Evolutionary conservation across 2,329 filamentous ascomycete genomes (phyloP), one percentile per base, ranked within the genome.

Genomic region (Clonostachys sp.): DNA sequence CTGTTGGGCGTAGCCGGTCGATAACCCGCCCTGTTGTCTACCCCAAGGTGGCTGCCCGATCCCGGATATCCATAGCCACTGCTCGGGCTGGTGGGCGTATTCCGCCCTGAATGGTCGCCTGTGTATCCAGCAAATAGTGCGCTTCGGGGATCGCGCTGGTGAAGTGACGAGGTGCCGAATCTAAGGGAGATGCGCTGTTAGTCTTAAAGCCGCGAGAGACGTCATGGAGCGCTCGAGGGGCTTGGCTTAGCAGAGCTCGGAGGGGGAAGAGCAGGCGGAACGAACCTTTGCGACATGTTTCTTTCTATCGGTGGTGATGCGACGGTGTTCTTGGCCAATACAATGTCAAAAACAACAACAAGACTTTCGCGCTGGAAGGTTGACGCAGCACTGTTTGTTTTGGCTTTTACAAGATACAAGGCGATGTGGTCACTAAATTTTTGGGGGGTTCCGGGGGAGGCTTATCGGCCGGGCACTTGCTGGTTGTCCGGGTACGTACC

Each of bases 121-220:
- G 78, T 82, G 68, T 90, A 91, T 57, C 84, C 83, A 55, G 87
- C 85, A 69, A 91, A 91, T 53, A 91, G 81, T 55, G 84, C 83
- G 61, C 81, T 85, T 61, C 86, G 75, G 60, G 82, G 78, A 72
- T 89, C 76, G 72, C 86, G 79, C 72, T 90, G 86, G 65, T 89
- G 86, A 52, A 89, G 80, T 55, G 77, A 78, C 43, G 83, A 85
- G 57, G 77, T 70, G 57, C 81, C 77, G 65, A 88, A 89, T 72
- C 86, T 87, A 51, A 45, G 42, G 17, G 24, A 36, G 41, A 8
- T 6, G 18, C 18, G 17, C 34, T 43, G 43, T 45, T 24, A 45
- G 43, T n/a, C 10, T 44, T 12, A 30, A 30, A 30, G 24, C 24
- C 24, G 24, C 8, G 24, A 30, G 24, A 30, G 24, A 30, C 24